These are phyloP conservation scores for Russula foetens DNA, from an alignment of 768 basidiomycete species.

Conservation along the genomic window DNA sequence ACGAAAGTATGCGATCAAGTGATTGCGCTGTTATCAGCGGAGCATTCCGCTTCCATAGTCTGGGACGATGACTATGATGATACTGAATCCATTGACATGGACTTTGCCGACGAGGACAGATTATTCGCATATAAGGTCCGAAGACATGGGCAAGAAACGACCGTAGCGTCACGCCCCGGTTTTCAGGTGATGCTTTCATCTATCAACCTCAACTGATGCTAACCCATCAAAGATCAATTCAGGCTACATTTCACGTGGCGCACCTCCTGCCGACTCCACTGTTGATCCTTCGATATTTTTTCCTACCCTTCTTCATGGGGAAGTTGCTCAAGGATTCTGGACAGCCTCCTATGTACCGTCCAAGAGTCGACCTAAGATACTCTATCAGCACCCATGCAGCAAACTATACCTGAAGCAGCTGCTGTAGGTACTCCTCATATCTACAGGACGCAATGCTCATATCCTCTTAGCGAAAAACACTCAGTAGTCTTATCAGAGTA, in stretches of 20 bases:
- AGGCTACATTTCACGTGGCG: not conserved
- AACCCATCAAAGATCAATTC: not conserved
- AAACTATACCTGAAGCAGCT: not conserved
- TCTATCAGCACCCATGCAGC: not conserved
- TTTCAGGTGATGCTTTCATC: conserved; percentile 33
- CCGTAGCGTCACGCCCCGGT: conserved; percentile 35
- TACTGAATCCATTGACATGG: conserved; percentile 27
- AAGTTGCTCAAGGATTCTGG: conserved; percentile 19
- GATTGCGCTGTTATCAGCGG: conserved; percentile 40
- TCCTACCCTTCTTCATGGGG: conserved; percentile 11
- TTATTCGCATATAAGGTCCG: conserved; percentile 47
- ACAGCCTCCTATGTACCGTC: not conserved
- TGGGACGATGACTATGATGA: conserved; percentile 32
- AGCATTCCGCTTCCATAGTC: conserved; percentile 38
- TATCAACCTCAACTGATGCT: not conserved
- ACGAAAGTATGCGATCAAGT: conserved; percentile 52
- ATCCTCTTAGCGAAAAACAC: not conserved
- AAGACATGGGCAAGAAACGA: conserved; percentile 47
- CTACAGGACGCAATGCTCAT: not conserved
- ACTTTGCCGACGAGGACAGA: conserved; percentile 37
- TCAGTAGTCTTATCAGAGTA: not conserved
- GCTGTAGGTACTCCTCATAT: not conserved
- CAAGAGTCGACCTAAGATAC: not conserved
- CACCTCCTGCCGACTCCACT: not conserved
- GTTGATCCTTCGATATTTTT: not conserved